phyloP scores from a whole-genome alignment of 176 grass and related monocot species.

The Elymus sibiricus region DNA sequence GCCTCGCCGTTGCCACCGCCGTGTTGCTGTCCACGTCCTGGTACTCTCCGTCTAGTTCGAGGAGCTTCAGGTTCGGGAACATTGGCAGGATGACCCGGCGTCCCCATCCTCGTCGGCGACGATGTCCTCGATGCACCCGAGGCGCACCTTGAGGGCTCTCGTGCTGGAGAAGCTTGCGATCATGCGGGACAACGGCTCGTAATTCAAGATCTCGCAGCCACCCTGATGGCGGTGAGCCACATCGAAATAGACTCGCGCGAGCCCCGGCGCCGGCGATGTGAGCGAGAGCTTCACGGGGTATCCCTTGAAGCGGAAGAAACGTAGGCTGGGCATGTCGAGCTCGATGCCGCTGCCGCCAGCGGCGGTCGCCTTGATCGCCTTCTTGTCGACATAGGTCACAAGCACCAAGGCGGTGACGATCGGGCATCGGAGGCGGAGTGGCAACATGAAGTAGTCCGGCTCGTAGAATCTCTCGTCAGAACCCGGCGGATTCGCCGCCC shows the following conservation, averaged over 20 bases:
- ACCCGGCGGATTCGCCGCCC: neutral
- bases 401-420: neutral
- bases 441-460: neutral
- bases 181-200: neutral
- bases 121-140: neutral
- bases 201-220: neutral
- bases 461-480: neutral
- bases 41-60: neutral
- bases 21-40: neutral
- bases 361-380: neutral
- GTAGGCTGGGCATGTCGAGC: conserved; percentile 12
- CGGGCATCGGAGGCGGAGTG: neutral
- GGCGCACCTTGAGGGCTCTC: neutral
- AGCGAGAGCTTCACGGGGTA: neutral
- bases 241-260: neutral
- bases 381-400: neutral
- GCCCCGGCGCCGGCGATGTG: neutral
- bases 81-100: neutral
- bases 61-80: neutral
- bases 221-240: neutral
- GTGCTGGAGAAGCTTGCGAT: neutral
- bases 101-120: neutral
- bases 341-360: neutral
- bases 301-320: too few relatives aligned
- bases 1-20: neutral